A percentile compares a stretch with the other conserved stretches of the same genome.
phyloP scores from a whole-genome alignment of 768 basidiomycete genomes.

The Fistulinella prunicolor region DNA sequence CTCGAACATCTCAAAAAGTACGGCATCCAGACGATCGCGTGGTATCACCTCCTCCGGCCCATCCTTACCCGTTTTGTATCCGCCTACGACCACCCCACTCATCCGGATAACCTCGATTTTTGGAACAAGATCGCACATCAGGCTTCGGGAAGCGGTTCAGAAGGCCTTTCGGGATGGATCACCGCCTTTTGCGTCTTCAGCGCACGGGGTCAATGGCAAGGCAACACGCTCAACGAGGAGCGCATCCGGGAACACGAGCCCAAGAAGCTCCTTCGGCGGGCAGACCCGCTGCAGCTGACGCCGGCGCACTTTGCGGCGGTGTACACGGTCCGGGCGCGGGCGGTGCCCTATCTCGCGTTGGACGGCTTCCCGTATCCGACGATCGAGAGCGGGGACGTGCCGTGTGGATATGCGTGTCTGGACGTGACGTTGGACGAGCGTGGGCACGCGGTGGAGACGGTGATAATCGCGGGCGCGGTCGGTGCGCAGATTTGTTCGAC shows the following conservation, averaged over 20 bases:
- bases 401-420: slow-evolving; percentile 28
- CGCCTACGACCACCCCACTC: slow-evolving; percentile 34
- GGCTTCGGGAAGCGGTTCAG: slow-evolving; percentile 27
- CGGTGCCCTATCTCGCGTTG: slow-evolving; percentile 19
- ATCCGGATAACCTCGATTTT: slow-evolving; percentile 33
- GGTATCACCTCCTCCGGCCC: slow-evolving; percentile 40
- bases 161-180: slow-evolving; percentile 40
- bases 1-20: slow-evolving; percentile 40
- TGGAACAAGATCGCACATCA: slow-evolving; percentile 37
- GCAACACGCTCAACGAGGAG: slow-evolving; percentile 28
- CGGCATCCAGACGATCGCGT: slow-evolving; percentile 36
- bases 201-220: slow-evolving; percentile 33
- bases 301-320: slow-evolving; percentile 26
- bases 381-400: slow-evolving; percentile 28
- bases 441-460: slow-evolving; percentile 22
- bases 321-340: slow-evolving; percentile 21
- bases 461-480: slow-evolving; percentile 30
- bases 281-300: slow-evolving; percentile 23
- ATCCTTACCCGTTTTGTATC: slow-evolving; percentile 36
- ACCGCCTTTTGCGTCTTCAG: slow-evolving; percentile 36
- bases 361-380: slow-evolving; percentile 31
- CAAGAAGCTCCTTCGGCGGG: slow-evolving; percentile 32
- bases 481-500: slow-evolving; percentile 30
- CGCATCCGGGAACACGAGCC: slow-evolving; percentile 29
- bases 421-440: slow-evolving; percentile 30